A percentile compares a stretch with the other conserved stretches of the same genome.
These are phyloP conservation scores for Trichoderma sp. DNA, from an alignment of 2,329 filamentous ascomycete genomes.

Conservation along the genomic window DNA sequence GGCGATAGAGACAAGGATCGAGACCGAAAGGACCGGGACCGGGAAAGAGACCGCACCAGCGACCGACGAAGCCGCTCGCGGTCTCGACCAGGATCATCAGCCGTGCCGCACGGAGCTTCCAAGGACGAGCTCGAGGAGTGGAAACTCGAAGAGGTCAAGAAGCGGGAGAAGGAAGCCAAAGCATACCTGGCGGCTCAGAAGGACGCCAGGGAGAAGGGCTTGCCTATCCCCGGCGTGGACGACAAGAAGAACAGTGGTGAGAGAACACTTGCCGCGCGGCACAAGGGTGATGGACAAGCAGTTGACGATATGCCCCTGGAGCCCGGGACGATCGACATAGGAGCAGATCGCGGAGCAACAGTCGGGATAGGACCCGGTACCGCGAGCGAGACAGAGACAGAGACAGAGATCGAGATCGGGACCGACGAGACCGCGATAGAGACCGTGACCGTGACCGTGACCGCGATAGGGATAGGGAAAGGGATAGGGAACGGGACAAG, in stretches of 20 bases:
- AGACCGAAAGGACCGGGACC: constrained; percentile 29
- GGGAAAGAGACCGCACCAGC: constrained; percentile 29
- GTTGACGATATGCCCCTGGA: constrained; percentile 50
- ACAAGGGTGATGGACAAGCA: constrained; percentile 29
- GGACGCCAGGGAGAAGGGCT: constrained; percentile 60
- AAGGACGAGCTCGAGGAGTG: constrained; percentile 56
- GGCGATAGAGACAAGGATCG: constrained; percentile 32
- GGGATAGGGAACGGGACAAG: constrained; percentile 40
- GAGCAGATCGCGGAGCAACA: constrained; percentile 40
- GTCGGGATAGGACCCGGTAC: constrained; percentile 40
- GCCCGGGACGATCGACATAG: constrained; percentile 45
- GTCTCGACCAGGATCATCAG: constrained; percentile 40
- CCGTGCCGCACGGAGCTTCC: constrained; percentile 40
- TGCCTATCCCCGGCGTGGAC: constrained; percentile 60
- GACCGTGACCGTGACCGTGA: constrained; percentile 34
- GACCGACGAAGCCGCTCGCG: constrained; percentile 49
- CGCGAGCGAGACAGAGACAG: constrained; percentile 37
- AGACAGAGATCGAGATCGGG: constrained; percentile 39
- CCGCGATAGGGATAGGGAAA: constrained; percentile 36
- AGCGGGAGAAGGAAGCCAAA: constrained; percentile 64
- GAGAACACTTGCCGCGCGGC: constrained; percentile 45
- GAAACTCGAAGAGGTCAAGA: constrained; percentile 63
- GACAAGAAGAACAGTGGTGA: constrained; percentile 51
- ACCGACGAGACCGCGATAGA: constrained; percentile 37
- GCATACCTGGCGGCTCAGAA: constrained; percentile 64